Percentiles rank a stretch among this genome's conserved stretches.
These are phyloP conservation scores for Flaveria floridana DNA, from an alignment of 140 eudicot genomes.

Conservation along the genomic window DNA sequence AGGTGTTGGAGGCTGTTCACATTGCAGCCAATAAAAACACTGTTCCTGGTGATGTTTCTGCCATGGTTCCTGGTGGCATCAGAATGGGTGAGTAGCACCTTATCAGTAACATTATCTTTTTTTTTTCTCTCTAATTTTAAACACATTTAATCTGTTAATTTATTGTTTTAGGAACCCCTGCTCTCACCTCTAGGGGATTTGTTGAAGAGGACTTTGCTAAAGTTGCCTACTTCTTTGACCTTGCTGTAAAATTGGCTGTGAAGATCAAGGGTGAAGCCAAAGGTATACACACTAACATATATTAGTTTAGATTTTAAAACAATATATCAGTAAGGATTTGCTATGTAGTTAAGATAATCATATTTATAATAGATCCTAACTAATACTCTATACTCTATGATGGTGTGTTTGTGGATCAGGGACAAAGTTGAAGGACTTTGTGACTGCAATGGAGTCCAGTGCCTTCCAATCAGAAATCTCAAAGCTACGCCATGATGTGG, in stretches of 20 bases:
- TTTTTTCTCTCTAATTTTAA: background rate
- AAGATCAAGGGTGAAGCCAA: conserved; percentile 73
- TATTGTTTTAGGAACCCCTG: conserved; percentile 75
- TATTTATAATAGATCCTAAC: background rate
- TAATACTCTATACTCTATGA: background rate
- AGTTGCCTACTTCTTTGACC: conserved; percentile 92
- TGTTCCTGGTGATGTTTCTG: conserved; percentile 99
- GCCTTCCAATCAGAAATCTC: conserved; percentile 65
- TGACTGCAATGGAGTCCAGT: conserved; percentile 67
- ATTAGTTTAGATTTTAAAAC: too few relatives aligned
- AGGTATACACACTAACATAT: conserved; percentile 37
- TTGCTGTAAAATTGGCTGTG: conserved; percentile 80
- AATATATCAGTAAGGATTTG: background rate
- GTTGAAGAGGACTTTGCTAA: conserved; percentile 93
- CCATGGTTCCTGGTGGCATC: conserved; percentile 99
- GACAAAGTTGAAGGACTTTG: conserved; percentile 95
- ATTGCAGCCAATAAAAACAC: conserved; percentile 97
- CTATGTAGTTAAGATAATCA: background rate
- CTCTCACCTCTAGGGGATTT: conserved; percentile 97
- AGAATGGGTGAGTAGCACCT: conserved; percentile 64
- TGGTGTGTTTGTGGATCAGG: conserved; percentile 47
- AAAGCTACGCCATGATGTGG: conserved; percentile 83
- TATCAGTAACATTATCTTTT: background rate
- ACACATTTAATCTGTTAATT: background rate
- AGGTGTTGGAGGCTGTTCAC: conserved; percentile 96